phyloP scores from a whole-genome alignment of 176 grass and related monocot genomes.

The Ananas comosus region DNA sequence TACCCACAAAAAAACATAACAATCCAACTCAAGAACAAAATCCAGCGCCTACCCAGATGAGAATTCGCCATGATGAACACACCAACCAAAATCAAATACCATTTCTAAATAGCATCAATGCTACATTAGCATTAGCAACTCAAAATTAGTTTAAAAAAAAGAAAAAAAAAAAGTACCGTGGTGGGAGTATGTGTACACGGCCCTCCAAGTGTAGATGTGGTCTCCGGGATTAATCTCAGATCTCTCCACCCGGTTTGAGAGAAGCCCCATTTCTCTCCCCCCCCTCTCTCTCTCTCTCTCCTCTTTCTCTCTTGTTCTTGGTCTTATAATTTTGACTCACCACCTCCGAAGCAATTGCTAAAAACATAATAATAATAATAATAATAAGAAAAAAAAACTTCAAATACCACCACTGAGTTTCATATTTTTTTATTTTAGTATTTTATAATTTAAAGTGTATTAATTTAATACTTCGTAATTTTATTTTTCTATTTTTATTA shows the following conservation, averaged over 20 bases:
- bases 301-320: background rate
- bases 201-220: slow-evolving; percentile 90
- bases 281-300: slow-evolving; percentile 7
- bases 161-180: slow-evolving; percentile 38
- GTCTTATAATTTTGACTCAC: background rate
- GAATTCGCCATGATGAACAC: background rate
- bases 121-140: background rate
- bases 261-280: slow-evolving; percentile 54
- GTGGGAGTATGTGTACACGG: slow-evolving; percentile 88
- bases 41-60: background rate
- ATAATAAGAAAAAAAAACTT: too few species aligned
- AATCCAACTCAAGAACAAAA: background rate
- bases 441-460: too few species aligned
- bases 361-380: too few species aligned
- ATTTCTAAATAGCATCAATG: background rate
- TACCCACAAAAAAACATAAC: background rate
- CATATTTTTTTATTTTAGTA: too few species aligned
- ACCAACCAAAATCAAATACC: background rate
- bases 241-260: slow-evolving; percentile 67
- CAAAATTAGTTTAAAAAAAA: background rate
- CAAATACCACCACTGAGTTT: too few species aligned
- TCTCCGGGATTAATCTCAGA: slow-evolving; percentile 79
- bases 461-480: too few species aligned
- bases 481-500: too few species aligned
- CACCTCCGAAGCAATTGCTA: background rate